Base-by-base conservation (phyloP, 164 flowering plant genomes). In the Nelumbo lutea region DNA sequence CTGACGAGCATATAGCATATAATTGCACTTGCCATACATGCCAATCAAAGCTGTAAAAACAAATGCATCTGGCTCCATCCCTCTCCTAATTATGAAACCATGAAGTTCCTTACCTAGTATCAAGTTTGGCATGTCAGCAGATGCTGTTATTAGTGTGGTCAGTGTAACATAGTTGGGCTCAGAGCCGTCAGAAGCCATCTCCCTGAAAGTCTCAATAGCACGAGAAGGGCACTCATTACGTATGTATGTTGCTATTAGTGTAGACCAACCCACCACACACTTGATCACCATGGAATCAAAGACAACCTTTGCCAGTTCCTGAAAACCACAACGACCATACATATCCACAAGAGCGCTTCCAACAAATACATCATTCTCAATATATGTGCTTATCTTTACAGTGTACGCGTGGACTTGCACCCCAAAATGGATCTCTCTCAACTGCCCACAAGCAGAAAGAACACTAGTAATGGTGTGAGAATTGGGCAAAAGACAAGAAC, bases 251-350 rank as follows among this genome's bases (percentile, higher is more conserved):
- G 75, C 71, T 38, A 74, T 70, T 11, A 77, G 41, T 8, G 59
- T 52, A 11, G 77, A 77, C 80, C 80, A 77, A 27, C 68, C 63
- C 15, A 77, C 80, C 45, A 77, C 80, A 68, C 75, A 70, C 67
- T 71, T 77, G 65, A 68, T 73, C 10, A 65, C n/a, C 78, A 75
- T 61, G 41, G 62, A 75, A 66, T 72, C 73, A 52, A 78, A 75
- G 47, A 67, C 73, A 51, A 53, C 59, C 62, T 57, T 69, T 5
- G 76, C 75, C 42, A 59, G 71, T 52, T 57, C 67, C 42, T 43
- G 43, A 2, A 15, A 40, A 45, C 65, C 68, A 53, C 78, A 78
- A 43, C 61, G 72, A 14, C 75, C 75, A 40, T 71, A 78, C 9
- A 74, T 13, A 41, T 74, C 75, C 42, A 78, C 50, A 43, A 78